These are phyloP conservation scores for Butyriboletus loyo DNA, from an alignment of 768 basidiomycete species.

Conservation along the genomic window DNA sequence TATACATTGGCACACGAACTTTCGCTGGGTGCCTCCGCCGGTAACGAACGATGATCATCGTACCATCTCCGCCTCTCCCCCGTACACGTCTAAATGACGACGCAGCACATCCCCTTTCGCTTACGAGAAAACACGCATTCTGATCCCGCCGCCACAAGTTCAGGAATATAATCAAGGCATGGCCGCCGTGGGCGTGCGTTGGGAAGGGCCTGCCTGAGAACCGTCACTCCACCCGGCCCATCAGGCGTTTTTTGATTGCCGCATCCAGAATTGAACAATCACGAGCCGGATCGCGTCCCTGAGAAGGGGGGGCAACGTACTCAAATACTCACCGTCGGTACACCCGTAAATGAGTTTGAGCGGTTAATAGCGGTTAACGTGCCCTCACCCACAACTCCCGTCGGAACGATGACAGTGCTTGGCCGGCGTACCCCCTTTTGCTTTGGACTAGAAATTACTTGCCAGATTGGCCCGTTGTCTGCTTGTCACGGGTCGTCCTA, in stretches of 20 bases:
- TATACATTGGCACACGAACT: constrained; percentile 10
- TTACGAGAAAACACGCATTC: not conserved
- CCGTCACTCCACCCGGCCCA: not conserved
- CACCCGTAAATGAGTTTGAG: not conserved
- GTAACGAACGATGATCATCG: not conserved
- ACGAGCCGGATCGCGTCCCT: constrained; percentile 7
- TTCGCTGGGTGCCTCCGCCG: not conserved
- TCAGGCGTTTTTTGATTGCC: constrained; percentile 1
- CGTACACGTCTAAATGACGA: not conserved
- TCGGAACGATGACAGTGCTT: constrained; percentile 10
- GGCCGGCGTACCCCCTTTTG: not conserved
- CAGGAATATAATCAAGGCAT: not conserved
- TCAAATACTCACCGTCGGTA: not conserved
- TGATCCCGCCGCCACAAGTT: not conserved
- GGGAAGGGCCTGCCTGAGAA: constrained; percentile 8
- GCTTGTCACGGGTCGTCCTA: not conserved
- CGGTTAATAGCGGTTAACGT: not conserved
- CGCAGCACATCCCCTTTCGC: not conserved
- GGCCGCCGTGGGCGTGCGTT: constrained; percentile 10
- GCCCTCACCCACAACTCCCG: constrained; percentile 3
- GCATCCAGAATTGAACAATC: constrained; percentile 10
- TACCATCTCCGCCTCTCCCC: not conserved
- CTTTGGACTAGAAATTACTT: not conserved
- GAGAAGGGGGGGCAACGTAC: not conserved
- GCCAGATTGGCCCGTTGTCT: not conserved